phyloP scores from a whole-genome alignment of 768 basidiomycete genomes.

The Termitomyces sp. region DNA sequence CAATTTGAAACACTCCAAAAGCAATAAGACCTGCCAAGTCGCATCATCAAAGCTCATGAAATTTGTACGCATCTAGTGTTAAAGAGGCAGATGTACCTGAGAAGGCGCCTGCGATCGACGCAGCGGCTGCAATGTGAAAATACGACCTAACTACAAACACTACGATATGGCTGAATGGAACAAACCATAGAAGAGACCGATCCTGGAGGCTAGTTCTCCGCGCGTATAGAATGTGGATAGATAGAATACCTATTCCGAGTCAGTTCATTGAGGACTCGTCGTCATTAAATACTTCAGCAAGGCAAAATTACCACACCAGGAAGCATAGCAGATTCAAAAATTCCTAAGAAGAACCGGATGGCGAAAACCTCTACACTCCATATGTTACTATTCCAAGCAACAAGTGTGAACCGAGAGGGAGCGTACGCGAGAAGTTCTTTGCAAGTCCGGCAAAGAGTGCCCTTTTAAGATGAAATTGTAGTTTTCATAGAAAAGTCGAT shows the following conservation, averaged over 20 bases:
- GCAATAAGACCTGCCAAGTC: constrained; percentile 33
- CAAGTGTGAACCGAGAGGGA: not conserved
- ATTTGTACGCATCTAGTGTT: not conserved
- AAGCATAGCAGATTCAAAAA: constrained; percentile 45
- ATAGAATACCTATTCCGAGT: constrained; percentile 32
- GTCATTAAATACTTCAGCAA: not conserved
- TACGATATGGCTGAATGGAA: not conserved
- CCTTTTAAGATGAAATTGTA: constrained; percentile 17
- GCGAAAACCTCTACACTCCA: constrained; percentile 33
- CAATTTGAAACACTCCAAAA: constrained; percentile 46
- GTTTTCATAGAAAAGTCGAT: not conserved
- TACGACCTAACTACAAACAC: not conserved
- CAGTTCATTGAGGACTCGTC: not conserved
- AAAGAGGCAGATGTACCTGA: constrained; percentile 23
- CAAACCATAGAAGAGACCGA: constrained; percentile 44
- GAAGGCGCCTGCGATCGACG: constrained; percentile 42
- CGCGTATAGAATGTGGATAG: constrained; percentile 48
- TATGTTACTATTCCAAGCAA: not conserved
- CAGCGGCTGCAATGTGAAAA: constrained; percentile 24
- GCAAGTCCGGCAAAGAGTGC: constrained; percentile 39
- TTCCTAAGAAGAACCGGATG: constrained; percentile 43
- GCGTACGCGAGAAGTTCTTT: constrained; percentile 38
- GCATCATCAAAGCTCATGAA: not conserved
- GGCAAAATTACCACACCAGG: constrained; percentile 31
- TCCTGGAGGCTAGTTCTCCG: constrained; percentile 42